Conservation (phyloP, 306 rosid species). For the Cucumis melo region DNA sequence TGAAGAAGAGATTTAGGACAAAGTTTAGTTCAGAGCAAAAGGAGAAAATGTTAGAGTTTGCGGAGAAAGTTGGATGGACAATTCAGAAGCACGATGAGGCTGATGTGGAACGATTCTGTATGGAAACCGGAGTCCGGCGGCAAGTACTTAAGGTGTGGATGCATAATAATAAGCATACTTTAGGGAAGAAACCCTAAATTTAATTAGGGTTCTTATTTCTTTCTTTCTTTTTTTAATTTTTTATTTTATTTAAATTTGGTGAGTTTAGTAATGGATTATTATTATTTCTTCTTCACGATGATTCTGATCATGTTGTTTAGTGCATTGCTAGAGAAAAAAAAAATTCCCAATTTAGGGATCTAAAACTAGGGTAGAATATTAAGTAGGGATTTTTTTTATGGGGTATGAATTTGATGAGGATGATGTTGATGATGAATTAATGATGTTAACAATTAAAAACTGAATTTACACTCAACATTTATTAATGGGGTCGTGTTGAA, state of each 20-base stretch:
- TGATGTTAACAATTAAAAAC: background rate
- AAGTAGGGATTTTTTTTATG: background rate
- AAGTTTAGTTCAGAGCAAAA: slow-evolving; percentile 69
- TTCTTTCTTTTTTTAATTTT: too few species aligned
- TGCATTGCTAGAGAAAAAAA: background rate
- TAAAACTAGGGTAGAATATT: background rate
- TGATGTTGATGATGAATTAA: background rate
- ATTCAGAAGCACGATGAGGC: slow-evolving; percentile 72
- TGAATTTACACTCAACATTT: background rate
- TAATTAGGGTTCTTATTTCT: background rate
- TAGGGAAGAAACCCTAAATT: slow-evolving; percentile 70
- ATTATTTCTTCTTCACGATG: background rate
- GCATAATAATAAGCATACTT: slow-evolving; percentile 85
- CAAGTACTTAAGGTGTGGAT: slow-evolving; percentile 85
- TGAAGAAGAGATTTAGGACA: slow-evolving; percentile 52
- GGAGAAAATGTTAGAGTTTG: slow-evolving; percentile 73
- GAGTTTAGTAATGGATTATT: background rate
- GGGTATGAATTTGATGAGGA: background rate
- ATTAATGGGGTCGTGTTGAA: background rate
- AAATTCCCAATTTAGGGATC: background rate
- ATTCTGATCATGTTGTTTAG: background rate
- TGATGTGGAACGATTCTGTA: slow-evolving; percentile 55
- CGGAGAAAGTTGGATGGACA: slow-evolving; percentile 68
- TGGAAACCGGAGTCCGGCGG: slow-evolving; percentile 35
- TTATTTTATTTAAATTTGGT: background rate